Evolutionary conservation across 305 asterid species (phyloP).

Genomic region (Fraxinus sp.): DNA sequence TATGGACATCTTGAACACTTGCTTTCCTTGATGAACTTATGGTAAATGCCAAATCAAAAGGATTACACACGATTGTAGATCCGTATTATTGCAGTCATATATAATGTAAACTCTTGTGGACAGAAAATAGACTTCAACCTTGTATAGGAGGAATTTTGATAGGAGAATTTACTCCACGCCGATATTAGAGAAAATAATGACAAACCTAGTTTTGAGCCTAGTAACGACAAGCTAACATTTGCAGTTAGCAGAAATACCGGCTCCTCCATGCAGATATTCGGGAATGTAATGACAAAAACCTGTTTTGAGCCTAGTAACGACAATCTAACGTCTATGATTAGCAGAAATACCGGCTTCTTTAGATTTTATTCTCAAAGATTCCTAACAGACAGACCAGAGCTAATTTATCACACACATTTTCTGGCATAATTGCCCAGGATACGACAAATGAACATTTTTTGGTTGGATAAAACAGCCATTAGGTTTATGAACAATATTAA

Average conservation of each 20-base stretch:
- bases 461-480: not conserved
- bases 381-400: not conserved
- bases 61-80: not conserved
- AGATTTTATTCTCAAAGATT: not conserved
- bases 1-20: not conserved
- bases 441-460: not conserved
- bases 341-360: not conserved
- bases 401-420: not conserved
- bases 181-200: not conserved
- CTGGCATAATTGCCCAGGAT: not conserved
- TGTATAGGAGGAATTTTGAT: not conserved
- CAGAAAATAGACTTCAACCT: not conserved
- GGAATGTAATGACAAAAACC: not conserved
- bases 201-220: not conserved
- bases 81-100: not conserved
- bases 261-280: not conserved
- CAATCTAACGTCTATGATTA: not conserved
- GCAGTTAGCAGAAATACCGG: not conserved
- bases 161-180: not conserved
- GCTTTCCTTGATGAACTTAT: not conserved
- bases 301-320: not conserved
- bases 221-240: not conserved
- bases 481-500: not conserved
- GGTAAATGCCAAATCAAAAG: not conserved
- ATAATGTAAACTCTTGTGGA: not conserved